Percentiles rank a stretch among this genome's conserved stretches.
Conservation (phyloP, 768 basidiomycete species). For the Collybia mongolica region DNA sequence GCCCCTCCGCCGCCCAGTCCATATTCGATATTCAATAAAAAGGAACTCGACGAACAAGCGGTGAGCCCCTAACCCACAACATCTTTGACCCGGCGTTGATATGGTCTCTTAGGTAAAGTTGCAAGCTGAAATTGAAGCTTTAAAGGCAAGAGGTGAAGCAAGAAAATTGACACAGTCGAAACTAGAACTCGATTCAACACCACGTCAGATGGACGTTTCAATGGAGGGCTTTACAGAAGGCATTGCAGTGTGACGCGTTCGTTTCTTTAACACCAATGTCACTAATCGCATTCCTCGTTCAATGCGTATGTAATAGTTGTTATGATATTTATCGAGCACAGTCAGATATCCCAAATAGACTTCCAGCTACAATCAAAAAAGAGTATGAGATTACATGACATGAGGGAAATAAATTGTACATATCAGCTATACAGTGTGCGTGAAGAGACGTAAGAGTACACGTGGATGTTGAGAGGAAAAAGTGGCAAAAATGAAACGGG, state of each 20-base stretch:
- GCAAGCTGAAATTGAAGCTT: slow-evolving; percentile 53
- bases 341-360: slow-evolving; percentile 1
- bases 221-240: slow-evolving; percentile 9
- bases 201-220: slow-evolving; percentile 5
- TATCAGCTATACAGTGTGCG: slow-evolving; percentile 4
- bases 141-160: slow-evolving; percentile 49
- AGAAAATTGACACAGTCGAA: slow-evolving; percentile 28
- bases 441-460: not conserved
- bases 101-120: slow-evolving; percentile 46
- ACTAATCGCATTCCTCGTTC: not conserved
- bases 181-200: slow-evolving; percentile 8
- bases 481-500: not conserved
- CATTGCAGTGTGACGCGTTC: slow-evolving; percentile 5
- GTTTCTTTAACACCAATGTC: not conserved
- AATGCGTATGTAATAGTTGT: not conserved
- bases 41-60: slow-evolving; percentile 54
- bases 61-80: slow-evolving; percentile 31
- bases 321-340: not conserved
- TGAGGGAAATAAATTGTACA: not conserved
- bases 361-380: slow-evolving; percentile 2
- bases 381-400: not conserved
- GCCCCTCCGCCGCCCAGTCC: slow-evolving; percentile 37
- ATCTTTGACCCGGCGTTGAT: not conserved
- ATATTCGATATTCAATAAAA: slow-evolving; percentile 60
- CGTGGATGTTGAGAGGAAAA: not conserved